Base-by-base conservation (phyloP, 2,329 filamentous ascomycete species). In the Arachnomyces sp. region DNA sequence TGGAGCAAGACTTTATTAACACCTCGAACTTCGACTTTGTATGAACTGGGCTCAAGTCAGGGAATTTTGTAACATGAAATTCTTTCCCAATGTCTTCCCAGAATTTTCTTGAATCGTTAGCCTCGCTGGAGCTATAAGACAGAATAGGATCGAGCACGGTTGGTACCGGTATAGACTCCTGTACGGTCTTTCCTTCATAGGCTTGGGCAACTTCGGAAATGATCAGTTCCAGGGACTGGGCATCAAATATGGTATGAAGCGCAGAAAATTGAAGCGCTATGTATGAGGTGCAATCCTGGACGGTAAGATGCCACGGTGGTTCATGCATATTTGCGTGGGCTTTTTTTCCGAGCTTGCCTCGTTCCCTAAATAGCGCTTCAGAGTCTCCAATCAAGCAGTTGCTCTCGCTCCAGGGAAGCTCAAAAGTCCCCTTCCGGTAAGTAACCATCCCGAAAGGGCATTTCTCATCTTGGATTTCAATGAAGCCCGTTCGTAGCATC, bases 161-260 rank as follows among this genome's bases (percentile, higher is more conserved):
- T 6, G 67, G 63, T 13, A 77, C 58, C 2, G 64, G 47, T n/a
- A 52, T 34, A 2, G 54, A 45, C 6, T 44, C 34, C 1, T 43
- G 37, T 2, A 63, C 37, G 2, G 42, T 8, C 2, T 52, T 43
- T 3, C 53, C 58, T 7, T 53, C 43, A 28, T 74, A 68, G 8
- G 59, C 52, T 28, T 49, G 52, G 2, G 61, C 52, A 9, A 94
- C 66, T 49, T 82, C 76, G 0, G 66, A 54, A 2, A 94, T 61
- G 1, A 95, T 71, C 1, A 69, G 54, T 3, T 75, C 67, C 8
- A 95, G 64, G 7, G 86, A 88, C 31, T 77, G 71, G 0, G 87
- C 89, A 64, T 95, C 89, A 49, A 93, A 95, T 0, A 95, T 66
- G 0, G 84, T 84, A 62, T 95, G 89, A 47, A 93, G 82, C 2